Percentiles rank a stretch among this genome's conserved stretches.
phyloP scores from a whole-genome alignment of 805 yeast genomes.

The Ogataea siamensis region DNA sequence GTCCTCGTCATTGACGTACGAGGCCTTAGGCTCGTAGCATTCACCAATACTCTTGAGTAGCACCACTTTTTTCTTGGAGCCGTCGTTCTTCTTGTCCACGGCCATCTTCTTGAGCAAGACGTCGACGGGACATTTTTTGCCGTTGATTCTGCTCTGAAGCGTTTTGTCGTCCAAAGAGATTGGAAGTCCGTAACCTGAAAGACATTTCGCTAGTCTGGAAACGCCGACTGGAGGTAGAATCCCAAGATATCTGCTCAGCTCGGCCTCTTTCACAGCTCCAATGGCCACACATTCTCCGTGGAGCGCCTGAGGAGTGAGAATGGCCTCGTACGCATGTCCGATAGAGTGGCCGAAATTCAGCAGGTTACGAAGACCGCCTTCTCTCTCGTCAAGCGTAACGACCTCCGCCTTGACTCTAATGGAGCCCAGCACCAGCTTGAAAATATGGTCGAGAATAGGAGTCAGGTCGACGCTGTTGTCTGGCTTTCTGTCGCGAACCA shows the following conservation, averaged over 20 bases:
- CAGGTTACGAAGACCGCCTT: constrained; percentile 87
- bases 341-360: constrained; percentile 95
- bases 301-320: constrained; percentile 89
- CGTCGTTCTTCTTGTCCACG: constrained; percentile 95
- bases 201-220: constrained; percentile 79
- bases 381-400: constrained; percentile 91
- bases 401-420: constrained; percentile 91
- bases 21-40: constrained; percentile 86
- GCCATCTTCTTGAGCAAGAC: constrained; percentile 79
- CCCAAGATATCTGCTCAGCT: constrained; percentile 88
- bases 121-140: constrained; percentile 75
- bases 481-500: constrained; percentile 48
- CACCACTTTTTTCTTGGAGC: constrained; percentile 84
- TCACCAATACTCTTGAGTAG: constrained; percentile 81
- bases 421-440: constrained; percentile 78
- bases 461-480: constrained; percentile 59
- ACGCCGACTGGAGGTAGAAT: constrained; percentile 90
- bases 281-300: constrained; percentile 99
- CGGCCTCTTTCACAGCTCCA: constrained; percentile 94
- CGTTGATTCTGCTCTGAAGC: constrained; percentile 65
- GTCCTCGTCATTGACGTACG: constrained; percentile 76
- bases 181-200: constrained; percentile 85
- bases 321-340: constrained; percentile 98
- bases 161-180: constrained; percentile 69
- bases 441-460: constrained; percentile 69